These are phyloP conservation scores for Stellera chamaejasme DNA, from an alignment of 345 rosid species.

Conservation along the genomic window DNA sequence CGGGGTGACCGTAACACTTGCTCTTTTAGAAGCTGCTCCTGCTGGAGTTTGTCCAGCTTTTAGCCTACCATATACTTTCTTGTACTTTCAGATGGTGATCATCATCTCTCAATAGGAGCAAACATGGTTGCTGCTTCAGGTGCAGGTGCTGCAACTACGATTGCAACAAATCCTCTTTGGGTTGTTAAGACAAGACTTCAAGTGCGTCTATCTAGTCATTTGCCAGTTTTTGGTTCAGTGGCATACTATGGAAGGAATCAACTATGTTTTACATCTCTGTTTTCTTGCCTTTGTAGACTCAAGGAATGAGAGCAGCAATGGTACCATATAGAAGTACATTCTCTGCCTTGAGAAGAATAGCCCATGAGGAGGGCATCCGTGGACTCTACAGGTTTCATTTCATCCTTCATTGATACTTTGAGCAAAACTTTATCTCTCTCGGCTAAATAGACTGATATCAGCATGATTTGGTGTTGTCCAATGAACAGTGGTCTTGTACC, in stretches of 20 bases:
- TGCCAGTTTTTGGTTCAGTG: not conserved
- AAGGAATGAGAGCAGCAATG: conserved; percentile 60
- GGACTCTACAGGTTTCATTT: conserved; percentile 67
- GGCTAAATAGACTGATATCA: not conserved
- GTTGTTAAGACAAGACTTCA: conserved; percentile 93
- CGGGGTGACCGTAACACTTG: too few relatives aligned
- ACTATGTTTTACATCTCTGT: not conserved
- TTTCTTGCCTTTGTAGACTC: conserved; percentile 39
- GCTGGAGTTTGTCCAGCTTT: not conserved
- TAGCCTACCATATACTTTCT: conserved; percentile 4
- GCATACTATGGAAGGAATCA: not conserved
- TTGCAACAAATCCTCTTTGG: conserved; percentile 86
- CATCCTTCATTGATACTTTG: not conserved
- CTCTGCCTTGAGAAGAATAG: conserved; percentile 78
- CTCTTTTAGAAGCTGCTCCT: not conserved
- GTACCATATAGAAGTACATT: conserved; percentile 67
- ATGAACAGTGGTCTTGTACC: conserved; percentile 73
- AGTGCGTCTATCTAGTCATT: conserved; percentile 23
- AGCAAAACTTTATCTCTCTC: not conserved
- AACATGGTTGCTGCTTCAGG: conserved; percentile 82
- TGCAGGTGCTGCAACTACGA: conserved; percentile 81
- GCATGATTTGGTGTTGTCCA: conserved; percentile 6
- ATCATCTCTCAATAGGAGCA: conserved; percentile 57
- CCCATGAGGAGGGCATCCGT: conserved; percentile 72
- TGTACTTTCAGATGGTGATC: conserved; percentile 33